Evolutionary conservation across 345 rosid species (phyloP).

Genomic region (Trapa bicornis): DNA sequence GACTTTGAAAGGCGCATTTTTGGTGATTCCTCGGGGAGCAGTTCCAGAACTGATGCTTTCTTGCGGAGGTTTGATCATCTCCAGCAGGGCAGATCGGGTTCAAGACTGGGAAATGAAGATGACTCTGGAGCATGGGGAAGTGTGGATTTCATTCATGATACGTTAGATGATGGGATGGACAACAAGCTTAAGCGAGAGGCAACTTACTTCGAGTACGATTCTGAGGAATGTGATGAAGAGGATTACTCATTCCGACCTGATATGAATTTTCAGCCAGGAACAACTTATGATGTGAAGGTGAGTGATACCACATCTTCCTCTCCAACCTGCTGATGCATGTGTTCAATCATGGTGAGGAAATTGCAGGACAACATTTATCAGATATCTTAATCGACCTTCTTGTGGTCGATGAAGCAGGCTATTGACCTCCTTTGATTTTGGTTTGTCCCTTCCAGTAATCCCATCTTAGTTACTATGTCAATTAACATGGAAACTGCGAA

Average conservation of each 20-base stretch:
- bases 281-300: constrained; percentile 24
- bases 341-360: background rate
- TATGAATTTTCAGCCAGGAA: constrained; percentile 1
- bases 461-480: background rate
- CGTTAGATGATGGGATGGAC: constrained; percentile 28
- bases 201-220: constrained; percentile 16
- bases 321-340: background rate
- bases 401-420: background rate
- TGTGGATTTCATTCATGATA: constrained; percentile 14
- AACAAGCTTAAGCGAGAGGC: constrained; percentile 19
- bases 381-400: background rate
- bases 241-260: constrained; percentile 23
- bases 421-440: background rate
- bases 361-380: background rate
- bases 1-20: constrained; percentile 24
- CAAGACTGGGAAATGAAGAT: constrained; percentile 7
- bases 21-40: constrained; percentile 12
- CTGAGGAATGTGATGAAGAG: constrained; percentile 6
- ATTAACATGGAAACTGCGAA: background rate
- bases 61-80: constrained; percentile 25
- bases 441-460: background rate
- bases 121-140: constrained; percentile 6
- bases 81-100: constrained; percentile 10
- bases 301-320: background rate
- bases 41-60: constrained; percentile 12